A percentile compares a stretch with the other conserved stretches of the same genome.
Conservation (phyloP, 2,329 filamentous ascomycete species). For the Achaetomium macrosporum region DNA sequence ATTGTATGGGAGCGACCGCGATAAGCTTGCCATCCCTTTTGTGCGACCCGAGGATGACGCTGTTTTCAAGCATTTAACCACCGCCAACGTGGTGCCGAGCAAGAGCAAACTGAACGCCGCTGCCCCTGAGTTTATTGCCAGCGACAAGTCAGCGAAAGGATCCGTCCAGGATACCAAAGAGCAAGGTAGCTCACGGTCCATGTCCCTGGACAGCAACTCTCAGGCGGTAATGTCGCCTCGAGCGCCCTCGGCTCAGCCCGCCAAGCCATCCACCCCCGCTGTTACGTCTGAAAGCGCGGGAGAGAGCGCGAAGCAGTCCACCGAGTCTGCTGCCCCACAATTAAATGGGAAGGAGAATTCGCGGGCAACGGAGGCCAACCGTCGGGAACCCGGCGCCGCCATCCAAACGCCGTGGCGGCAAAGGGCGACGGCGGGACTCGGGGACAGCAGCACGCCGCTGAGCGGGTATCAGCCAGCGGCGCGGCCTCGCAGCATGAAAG, state of each 20-base stretch:
- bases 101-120: conserved; percentile 53
- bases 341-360: conserved; percentile 27
- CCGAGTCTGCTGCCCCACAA: conserved; percentile 26
- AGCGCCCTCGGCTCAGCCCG: conserved; percentile 31
- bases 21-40: conserved; percentile 83
- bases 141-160: conserved; percentile 24
- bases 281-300: conserved; percentile 40
- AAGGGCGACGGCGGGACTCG: conserved; percentile 36
- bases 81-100: conserved; percentile 49
- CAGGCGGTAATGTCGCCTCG: conserved; percentile 34
- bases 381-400: conserved; percentile 46
- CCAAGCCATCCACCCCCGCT: conserved; percentile 30
- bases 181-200: conserved; percentile 24
- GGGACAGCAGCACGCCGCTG: conserved; percentile 48
- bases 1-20: conserved; percentile 78
- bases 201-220: conserved; percentile 26
- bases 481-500: conserved; percentile 74
- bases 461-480: conserved; percentile 66
- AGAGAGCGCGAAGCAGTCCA: conserved; percentile 37
- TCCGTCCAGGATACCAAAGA: conserved; percentile 16
- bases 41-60: conserved; percentile 85
- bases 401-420: conserved; percentile 71
- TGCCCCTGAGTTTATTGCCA: conserved; percentile 41
- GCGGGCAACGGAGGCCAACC: conserved; percentile 24
- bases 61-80: conserved; percentile 71